Evolutionary conservation across 2,329 filamentous ascomycete genomes (phyloP).

Genomic region (Zymoseptoria pseudotritici): DNA sequence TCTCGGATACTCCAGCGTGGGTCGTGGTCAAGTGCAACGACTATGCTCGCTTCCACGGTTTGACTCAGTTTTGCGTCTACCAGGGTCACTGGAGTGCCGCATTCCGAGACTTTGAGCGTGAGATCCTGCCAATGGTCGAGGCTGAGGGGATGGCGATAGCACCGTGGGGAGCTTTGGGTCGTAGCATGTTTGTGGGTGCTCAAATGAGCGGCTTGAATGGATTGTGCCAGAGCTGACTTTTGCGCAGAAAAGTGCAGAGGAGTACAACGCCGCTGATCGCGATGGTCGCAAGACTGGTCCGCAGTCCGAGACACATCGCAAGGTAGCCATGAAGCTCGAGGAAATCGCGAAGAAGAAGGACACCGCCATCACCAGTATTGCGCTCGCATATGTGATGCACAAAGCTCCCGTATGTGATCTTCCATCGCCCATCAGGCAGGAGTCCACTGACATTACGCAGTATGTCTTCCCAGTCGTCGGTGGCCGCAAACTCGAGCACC

Average conservation of each 20-base stretch:
- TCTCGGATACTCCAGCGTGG: constrained; percentile 65
- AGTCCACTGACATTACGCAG: background rate
- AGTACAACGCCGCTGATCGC: constrained; percentile 26
- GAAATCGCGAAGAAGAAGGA: constrained; percentile 51
- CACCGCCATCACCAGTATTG: constrained; percentile 49
- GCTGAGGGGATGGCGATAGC: constrained; percentile 47
- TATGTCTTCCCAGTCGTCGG: constrained; percentile 63
- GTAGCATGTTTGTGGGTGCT: constrained; percentile 20
- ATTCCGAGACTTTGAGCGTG: constrained; percentile 37
- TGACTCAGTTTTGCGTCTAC: constrained; percentile 36
- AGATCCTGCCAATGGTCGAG: constrained; percentile 40
- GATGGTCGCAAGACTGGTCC: constrained; percentile 28
- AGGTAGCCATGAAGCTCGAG: constrained; percentile 52
- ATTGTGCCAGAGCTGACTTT: background rate
- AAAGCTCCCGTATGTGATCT: constrained; percentile 9
- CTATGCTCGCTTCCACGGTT: constrained; percentile 58
- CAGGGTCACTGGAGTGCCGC: constrained; percentile 32
- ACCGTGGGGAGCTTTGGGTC: constrained; percentile 47
- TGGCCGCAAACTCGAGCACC: constrained; percentile 60
- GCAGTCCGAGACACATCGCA: constrained; percentile 35
- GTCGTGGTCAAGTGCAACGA: constrained; percentile 20
- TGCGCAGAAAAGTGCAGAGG: constrained; percentile 16
- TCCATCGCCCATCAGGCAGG: no score
- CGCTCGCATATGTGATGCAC: constrained; percentile 37
- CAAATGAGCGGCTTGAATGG: background rate